Conservation (phyloP, 2,329 filamentous ascomycete species). For the Hypoxylon sp. region DNA sequence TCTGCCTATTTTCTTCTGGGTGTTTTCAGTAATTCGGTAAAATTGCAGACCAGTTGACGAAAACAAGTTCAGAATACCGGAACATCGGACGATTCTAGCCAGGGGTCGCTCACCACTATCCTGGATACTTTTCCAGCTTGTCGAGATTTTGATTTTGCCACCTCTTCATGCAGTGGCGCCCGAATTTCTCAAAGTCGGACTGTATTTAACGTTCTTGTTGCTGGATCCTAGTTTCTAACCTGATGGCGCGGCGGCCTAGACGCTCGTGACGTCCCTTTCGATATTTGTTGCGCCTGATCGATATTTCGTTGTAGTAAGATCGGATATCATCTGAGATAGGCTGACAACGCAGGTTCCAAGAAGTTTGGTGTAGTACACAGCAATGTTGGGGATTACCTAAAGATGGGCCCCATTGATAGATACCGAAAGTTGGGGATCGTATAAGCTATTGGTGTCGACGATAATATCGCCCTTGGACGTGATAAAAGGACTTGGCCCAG, state of each 20-base stretch:
- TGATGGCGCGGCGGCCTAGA: neutral
- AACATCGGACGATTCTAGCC: too few species aligned
- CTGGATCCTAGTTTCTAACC: neutral
- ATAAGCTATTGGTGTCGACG: too few species aligned
- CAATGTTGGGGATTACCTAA: neutral
- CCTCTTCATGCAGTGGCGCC: neutral
- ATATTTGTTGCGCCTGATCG: neutral
- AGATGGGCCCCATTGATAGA: neutral
- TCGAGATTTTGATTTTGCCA: neutral
- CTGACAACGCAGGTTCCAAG: neutral
- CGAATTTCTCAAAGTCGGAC: neutral
- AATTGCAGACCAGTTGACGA: neutral
- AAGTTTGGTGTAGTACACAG: neutral
- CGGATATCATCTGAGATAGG: neutral
- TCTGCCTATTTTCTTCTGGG: neutral
- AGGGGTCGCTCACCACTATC: neutral
- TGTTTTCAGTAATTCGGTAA: neutral
- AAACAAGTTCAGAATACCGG: neutral
- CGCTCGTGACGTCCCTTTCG: neutral
- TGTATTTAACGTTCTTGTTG: neutral
- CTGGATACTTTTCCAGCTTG: neutral
- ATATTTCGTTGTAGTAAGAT: neutral
- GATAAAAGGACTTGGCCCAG: too few species aligned
- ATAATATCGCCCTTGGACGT: neutral
- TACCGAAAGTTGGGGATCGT: too few species aligned